Evolutionary conservation across 2,329 filamentous ascomycete species (phyloP).

Genomic region (Colletotrichum godetiae): DNA sequence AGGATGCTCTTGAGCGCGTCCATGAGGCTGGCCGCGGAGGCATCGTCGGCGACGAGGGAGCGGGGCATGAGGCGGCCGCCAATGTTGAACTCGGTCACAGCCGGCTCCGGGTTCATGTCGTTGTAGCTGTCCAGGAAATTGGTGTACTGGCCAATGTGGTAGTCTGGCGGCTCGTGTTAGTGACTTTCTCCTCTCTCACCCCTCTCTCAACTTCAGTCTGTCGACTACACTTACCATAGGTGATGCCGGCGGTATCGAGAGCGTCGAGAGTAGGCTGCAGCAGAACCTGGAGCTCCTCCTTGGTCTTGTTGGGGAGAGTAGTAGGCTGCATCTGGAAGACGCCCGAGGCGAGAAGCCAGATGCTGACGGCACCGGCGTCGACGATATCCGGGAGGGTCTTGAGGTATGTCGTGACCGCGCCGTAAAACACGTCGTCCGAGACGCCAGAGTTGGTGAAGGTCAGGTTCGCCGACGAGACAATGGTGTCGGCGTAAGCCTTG

Average conservation of each 20-base stretch:
- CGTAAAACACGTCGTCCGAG: conserved; percentile 39
- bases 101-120: conserved; percentile 33
- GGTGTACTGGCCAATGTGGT: conserved; percentile 42
- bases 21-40: background rate
- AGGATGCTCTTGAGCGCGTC: conserved; percentile 6
- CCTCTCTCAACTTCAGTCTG: background rate
- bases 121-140: conserved; percentile 38
- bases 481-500: conserved; percentile 41
- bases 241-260: conserved; percentile 38
- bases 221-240: conserved; percentile 40
- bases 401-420: conserved; percentile 29
- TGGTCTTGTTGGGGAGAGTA: conserved; percentile 55
- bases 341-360: conserved; percentile 21
- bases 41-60: conserved; percentile 17
- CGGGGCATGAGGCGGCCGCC: conserved; percentile 29
- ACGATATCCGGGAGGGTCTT: conserved; percentile 22
- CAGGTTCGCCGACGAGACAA: conserved; percentile 56
- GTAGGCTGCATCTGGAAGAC: conserved; percentile 40
- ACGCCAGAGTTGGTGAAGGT: conserved; percentile 46
- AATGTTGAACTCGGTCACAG: conserved; percentile 33
- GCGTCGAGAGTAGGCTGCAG: conserved; percentile 53
- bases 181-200: background rate
- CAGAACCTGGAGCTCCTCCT: conserved; percentile 50
- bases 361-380: conserved; percentile 30
- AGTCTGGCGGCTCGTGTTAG: background rate